These are phyloP conservation scores for Gremmenia infestans DNA, from an alignment of 2,329 filamentous ascomycete genomes.

Conservation along the genomic window DNA sequence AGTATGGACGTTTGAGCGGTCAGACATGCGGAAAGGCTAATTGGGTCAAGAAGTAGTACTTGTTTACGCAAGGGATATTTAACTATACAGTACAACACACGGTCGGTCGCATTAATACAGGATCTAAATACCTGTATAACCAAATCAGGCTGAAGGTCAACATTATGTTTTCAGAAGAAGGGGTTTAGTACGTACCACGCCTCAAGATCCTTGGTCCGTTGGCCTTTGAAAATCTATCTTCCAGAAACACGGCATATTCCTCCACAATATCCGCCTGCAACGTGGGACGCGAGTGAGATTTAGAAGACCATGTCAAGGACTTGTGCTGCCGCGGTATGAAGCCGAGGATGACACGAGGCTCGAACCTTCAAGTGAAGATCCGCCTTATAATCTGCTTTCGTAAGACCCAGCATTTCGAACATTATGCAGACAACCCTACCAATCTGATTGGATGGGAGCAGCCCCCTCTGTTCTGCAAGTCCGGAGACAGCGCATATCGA, in stretches of 20 bases:
- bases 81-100: conserved; percentile 4
- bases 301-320: not conserved
- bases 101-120: conserved; percentile 12
- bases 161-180: conserved; percentile 13
- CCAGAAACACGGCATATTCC: not conserved
- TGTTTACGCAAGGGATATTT: not conserved
- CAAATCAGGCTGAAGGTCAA: conserved; percentile 14
- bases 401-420: conserved; percentile 18
- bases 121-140: not conserved
- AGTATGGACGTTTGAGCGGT: not conserved
- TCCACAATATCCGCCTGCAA: conserved; percentile 1
- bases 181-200: conserved; percentile 17
- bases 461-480: conserved; percentile 7
- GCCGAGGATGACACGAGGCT: conserved; percentile 4
- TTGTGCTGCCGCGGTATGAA: not conserved
- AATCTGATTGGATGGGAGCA: conserved; percentile 8
- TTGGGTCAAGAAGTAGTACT: not conserved
- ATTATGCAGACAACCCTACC: conserved; percentile 9
- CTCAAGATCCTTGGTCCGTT: conserved; percentile 6
- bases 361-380: not conserved
- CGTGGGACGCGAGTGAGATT: not conserved
- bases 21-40: not conserved
- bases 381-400: conserved; percentile 4
- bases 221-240: not conserved
- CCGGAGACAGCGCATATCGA: conserved; percentile 13